Percentiles rank a stretch among this genome's conserved stretches.
These are phyloP conservation scores for Canavalia gladiata DNA, from an alignment of 306 rosid species.

Conservation along the genomic window DNA sequence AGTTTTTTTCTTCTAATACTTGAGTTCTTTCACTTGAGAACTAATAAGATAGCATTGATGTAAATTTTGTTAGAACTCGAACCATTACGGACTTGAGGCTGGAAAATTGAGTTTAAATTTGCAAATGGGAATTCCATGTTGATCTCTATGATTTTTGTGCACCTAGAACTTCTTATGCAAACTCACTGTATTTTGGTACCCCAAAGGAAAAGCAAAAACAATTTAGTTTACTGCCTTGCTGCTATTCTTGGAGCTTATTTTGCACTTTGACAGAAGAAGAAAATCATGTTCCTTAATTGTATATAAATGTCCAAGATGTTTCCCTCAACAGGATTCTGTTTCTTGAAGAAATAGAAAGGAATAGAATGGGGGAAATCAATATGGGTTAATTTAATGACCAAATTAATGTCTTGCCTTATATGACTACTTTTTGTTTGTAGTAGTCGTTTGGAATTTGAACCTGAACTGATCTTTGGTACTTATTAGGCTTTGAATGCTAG, in stretches of 20 bases:
- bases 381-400: background rate
- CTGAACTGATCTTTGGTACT: background rate
- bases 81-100: background rate
- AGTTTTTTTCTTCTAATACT: background rate
- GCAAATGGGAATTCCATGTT: background rate
- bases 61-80: background rate
- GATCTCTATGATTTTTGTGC: slow-evolving; percentile 5
- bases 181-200: background rate
- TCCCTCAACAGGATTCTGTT: background rate
- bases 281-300: slow-evolving; percentile 2
- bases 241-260: slow-evolving; percentile 7
- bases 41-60: background rate
- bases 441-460: slow-evolving; percentile 18
- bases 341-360: background rate
- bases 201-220: slow-evolving; percentile 15
- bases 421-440: slow-evolving; percentile 1
- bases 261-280: background rate
- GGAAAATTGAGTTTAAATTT: slow-evolving; percentile 5
- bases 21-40: background rate
- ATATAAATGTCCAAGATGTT: background rate
- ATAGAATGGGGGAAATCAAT: background rate
- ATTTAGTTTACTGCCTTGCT: background rate
- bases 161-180: slow-evolving; percentile 5
- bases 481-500: slow-evolving; percentile 10
- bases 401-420: background rate